phyloP scores from a whole-genome alignment of 495 filamentous ascomycete species.

The Aspergillus diversus region DNA sequence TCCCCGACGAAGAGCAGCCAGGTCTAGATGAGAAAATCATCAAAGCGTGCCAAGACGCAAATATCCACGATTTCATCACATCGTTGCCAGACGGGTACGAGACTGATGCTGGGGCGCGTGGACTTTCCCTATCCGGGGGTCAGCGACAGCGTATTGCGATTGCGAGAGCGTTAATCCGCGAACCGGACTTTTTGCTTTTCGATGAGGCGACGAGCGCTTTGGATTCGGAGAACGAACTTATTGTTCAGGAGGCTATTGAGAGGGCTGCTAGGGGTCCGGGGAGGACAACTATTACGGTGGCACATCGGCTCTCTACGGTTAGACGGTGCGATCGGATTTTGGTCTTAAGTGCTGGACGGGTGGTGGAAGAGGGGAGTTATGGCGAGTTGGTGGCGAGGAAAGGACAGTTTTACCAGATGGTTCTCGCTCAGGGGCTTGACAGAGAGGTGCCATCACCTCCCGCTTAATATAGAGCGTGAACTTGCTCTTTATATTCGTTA shows the following conservation, averaged over 20 bases:
- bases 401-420: not conserved
- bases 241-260: constrained; percentile 40
- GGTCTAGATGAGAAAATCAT: constrained; percentile 20
- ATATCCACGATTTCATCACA: constrained; percentile 36
- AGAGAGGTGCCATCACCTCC: not conserved
- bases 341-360: not conserved
- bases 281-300: constrained; percentile 42
- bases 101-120: constrained; percentile 31
- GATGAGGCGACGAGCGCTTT: constrained; percentile 65
- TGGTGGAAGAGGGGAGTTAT: not conserved
- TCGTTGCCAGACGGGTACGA: constrained; percentile 34
- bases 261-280: constrained; percentile 35
- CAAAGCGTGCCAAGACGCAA: constrained; percentile 36
- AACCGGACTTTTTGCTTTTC: constrained; percentile 50
- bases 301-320: constrained; percentile 27
- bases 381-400: not conserved
- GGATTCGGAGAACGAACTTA: constrained; percentile 53
- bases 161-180: constrained; percentile 49
- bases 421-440: not conserved
- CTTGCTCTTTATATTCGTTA: too few species aligned
- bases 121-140: constrained; percentile 39
- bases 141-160: constrained; percentile 56
- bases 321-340: not conserved
- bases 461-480: too few species aligned
- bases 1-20: not conserved